phyloP scores from a whole-genome alignment of 768 basidiomycete genomes.

The Tephrocybe sp. region DNA sequence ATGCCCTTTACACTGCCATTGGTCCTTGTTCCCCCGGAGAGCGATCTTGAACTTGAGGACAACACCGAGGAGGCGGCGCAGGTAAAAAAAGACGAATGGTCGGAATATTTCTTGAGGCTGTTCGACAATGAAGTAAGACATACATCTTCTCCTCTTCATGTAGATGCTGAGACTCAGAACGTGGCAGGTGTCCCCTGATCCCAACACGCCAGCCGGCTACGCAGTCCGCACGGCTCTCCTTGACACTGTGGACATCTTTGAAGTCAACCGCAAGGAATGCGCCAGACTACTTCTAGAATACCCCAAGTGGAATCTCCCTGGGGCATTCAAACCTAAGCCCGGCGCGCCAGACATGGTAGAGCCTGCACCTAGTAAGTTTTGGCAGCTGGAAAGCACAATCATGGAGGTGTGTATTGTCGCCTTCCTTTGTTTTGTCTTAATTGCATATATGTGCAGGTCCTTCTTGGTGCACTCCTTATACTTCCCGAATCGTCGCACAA shows the following conservation, averaged over 20 bases:
- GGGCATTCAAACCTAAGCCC: slow-evolving; percentile 82
- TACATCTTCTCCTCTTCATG: not conserved
- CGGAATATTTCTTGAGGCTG: slow-evolving; percentile 63
- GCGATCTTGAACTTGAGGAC: slow-evolving; percentile 69
- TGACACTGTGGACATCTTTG: slow-evolving; percentile 86
- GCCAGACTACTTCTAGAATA: slow-evolving; percentile 84
- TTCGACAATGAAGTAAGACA: slow-evolving; percentile 57
- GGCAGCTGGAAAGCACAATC: slow-evolving; percentile 86
- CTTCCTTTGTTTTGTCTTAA: not conserved
- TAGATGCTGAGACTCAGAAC: slow-evolving; percentile 6
- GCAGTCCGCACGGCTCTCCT: slow-evolving; percentile 69
- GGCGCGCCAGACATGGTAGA: slow-evolving; percentile 51
- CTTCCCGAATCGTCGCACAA: slow-evolving; percentile 78
- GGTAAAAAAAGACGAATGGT: slow-evolving; percentile 82
- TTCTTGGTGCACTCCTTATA: slow-evolving; percentile 70
- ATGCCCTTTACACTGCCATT: slow-evolving; percentile 68
- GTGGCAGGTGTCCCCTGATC: slow-evolving; percentile 73
- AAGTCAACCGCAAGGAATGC: slow-evolving; percentile 94
- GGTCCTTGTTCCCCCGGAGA: slow-evolving; percentile 85
- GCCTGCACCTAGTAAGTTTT: slow-evolving; percentile 62
- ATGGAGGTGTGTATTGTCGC: slow-evolving; percentile 59
- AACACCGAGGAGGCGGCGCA: slow-evolving; percentile 70
- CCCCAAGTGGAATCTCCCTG: slow-evolving; percentile 77
- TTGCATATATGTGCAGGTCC: slow-evolving; percentile 40
- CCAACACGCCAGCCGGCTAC: slow-evolving; percentile 74